phyloP scores from a whole-genome alignment of 441 rosid genomes.

The California macrophylla region DNA sequence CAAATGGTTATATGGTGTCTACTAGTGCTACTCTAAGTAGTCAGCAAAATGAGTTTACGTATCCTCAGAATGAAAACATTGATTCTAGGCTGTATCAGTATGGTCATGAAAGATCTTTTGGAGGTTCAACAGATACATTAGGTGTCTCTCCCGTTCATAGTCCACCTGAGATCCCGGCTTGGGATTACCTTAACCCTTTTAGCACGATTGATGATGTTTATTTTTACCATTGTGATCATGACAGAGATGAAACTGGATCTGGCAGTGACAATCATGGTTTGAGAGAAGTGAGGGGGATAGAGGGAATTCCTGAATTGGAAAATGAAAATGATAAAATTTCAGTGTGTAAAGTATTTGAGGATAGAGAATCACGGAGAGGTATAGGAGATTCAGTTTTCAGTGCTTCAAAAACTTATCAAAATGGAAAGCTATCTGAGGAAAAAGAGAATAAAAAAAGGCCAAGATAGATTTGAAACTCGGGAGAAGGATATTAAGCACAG shows the following conservation, averaged over 20 bases:
- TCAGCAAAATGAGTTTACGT: not conserved
- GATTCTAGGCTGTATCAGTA: not conserved
- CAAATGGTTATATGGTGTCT: not conserved
- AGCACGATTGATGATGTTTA: not conserved
- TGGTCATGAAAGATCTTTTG: not conserved
- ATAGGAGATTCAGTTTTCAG: not conserved
- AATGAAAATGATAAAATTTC: conserved; percentile 16
- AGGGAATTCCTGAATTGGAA: conserved; percentile 37
- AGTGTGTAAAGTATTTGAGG: conserved; percentile 10
- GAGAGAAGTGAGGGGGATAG: conserved; percentile 24
- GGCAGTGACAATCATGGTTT: conserved; percentile 3
- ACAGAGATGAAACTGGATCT: conserved; percentile 14
- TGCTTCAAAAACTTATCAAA: not conserved
- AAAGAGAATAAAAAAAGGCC: not conserved
- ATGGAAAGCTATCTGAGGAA: not conserved
- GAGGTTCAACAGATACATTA: not conserved
- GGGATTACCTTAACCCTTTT: conserved; percentile 19
- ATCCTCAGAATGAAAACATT: not conserved
- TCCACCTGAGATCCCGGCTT: not conserved
- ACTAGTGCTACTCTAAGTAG: not conserved
- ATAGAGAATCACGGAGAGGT: not conserved
- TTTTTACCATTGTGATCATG: conserved; percentile 3
- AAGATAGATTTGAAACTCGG: not conserved
- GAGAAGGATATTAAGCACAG: conserved; percentile 4
- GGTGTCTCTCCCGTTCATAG: conserved; percentile 1